Base-by-base conservation (phyloP, 345 rosid genomes). In the Angophora floribunda region DNA sequence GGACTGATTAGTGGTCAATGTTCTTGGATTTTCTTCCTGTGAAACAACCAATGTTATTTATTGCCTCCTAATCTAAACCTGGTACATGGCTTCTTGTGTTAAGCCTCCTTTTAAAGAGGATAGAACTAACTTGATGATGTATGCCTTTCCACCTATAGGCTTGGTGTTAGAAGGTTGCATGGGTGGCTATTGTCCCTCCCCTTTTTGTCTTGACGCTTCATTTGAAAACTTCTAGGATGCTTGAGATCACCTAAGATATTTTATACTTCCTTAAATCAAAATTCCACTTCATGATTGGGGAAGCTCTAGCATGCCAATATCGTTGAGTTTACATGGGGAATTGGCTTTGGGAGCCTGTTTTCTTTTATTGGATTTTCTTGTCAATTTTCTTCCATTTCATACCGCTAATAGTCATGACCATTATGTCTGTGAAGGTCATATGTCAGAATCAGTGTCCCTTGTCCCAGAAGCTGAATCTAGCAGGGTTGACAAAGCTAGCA, bases 401-500 rank as follows among this genome's bases (percentile, higher is more conserved):
- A 49, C 26, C 0, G 51, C 63, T 65, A 32, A 67, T 52, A 22
- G 75, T 89, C 55, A 63, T 57, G 89, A 41, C 21, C 49, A 6
- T 63, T 67, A 65, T 53, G 47, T 86, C 90, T 88, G 82, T 90
- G 51, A 88, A 94, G 94, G 89, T 89, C 91, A 84, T 90, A 88
- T 90, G 85, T 92, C 91, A 75, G 95, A 94, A 91, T 89, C 92
- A 52, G 97, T 89, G 90, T 91, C 96, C 88, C 86, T 86, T 88
- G 89, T 90, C 90, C 57, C 91, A 45, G 93, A 94, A 80, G 88
- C 91, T 78, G 92, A 93, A 89, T 91, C 57, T 15, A 89, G 87
- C 59, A 85, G 89, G 90, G 86, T 75, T 87, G 91, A 90, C 89
- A 89, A 55, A 80, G 50, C 63, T 78, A 91, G 88, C 86, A 86